Conservation (phyloP, 2,329 filamentous ascomycete genomes). For the Amphichorda felina region DNA sequence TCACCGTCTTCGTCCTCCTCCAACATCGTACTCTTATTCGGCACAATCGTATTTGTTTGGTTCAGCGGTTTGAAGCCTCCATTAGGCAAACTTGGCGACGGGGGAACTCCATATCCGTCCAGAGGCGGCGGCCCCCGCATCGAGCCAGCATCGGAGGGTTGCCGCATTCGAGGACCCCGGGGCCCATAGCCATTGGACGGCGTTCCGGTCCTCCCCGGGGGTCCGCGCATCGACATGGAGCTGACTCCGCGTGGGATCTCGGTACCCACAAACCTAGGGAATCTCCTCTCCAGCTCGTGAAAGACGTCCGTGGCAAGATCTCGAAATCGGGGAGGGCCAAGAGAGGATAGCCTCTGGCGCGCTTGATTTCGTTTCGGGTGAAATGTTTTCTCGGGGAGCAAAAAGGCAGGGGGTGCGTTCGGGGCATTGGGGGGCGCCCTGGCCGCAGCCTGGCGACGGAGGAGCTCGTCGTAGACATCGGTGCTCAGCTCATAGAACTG, state of each 20-base stretch:
- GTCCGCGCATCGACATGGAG: conserved; percentile 47
- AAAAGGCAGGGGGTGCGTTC: conserved; percentile 52
- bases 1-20: conserved; percentile 82
- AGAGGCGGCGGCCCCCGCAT: conserved; percentile 33
- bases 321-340: conserved; percentile 76
- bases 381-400: conserved; percentile 79
- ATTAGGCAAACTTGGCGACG: conserved; percentile 44
- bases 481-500: conserved; percentile 98
- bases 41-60: conserved; percentile 90
- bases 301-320: conserved; percentile 94
- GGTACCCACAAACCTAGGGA: conserved; percentile 63
- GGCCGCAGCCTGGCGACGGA: conserved; percentile 66
- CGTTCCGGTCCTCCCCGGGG: conserved; percentile 45
- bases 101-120: conserved; percentile 40
- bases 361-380: conserved; percentile 97
- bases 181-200: conserved; percentile 46
- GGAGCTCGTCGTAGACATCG: conserved; percentile 90
- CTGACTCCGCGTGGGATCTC: conserved; percentile 61
- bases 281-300: conserved; percentile 83
- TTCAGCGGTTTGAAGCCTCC: conserved; percentile 70
- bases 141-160: conserved; percentile 52
- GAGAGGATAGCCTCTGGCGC: conserved; percentile 84
- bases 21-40: conserved; percentile 95
- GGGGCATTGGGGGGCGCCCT: conserved; percentile 40
- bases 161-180: conserved; percentile 37